Evolutionary conservation across 106 monocot genomes (phyloP), one percentile per base, ranked within the genome.

Genomic region (Dactylorhiza incarnata): DNA sequence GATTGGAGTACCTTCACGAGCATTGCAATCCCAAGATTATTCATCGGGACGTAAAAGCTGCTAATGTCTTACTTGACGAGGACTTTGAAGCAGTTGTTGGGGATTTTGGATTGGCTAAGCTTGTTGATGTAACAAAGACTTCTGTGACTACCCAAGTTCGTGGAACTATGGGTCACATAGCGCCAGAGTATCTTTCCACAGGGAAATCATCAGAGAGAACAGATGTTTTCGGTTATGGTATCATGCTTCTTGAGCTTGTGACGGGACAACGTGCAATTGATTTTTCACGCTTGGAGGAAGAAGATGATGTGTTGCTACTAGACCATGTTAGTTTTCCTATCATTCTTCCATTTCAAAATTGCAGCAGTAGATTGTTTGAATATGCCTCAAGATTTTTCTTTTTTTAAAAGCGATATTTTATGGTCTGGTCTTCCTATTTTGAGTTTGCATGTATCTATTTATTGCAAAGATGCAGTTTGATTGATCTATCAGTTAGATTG

Each of bases 241-340:
- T 88, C 46, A 82, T 84, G 87, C 79, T 88, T 62, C 82, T 88
- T 29, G 87, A 87, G 46, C 74, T 84, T n/a, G 75, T 87, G 45
- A 87, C 87, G 11, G 87, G 84, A 52, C 87, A 92, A 20, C 92
- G 89, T 50, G 92, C 92, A 6, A 84, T 92, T 1, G 87, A 87
- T 52, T 82, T 87, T 73, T 72, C 84, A 6, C 87, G 84, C 12
- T 76, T 86, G 66, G 93, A 88, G 45, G 87, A 86, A 26, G 92
- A 82, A 77, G 86, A 87, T 67, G 90, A 93, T 71, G 88, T 90
- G 12, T 29, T 93, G 43, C 52, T 93, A 50, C 84, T 90, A 52
- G 93, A 93, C 79, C 86, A 86, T 78, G 93, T 93, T 83, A 86
- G 86, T 50, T 66, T 46, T 13, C 12, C 2, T 37, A 37, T 37